A percentile compares a stretch with the other conserved stretches of the same genome.
These are phyloP conservation scores for Urtica urens DNA, from an alignment of 306 rosid genomes.

Conservation along the genomic window DNA sequence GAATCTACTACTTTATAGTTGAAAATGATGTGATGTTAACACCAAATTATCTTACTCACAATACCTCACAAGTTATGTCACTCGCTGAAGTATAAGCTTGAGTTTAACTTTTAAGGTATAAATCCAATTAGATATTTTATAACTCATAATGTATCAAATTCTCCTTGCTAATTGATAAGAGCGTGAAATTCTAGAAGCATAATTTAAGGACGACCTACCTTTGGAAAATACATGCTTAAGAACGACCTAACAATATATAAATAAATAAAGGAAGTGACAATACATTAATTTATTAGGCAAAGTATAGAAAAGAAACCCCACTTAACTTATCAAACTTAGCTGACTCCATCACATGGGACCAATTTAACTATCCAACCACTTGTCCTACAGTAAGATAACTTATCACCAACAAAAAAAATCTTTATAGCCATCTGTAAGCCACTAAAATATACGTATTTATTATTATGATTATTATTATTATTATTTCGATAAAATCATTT, in stretches of 20 bases:
- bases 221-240: background rate
- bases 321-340: slow-evolving; percentile 3
- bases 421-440: background rate
- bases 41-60: too few relatives aligned
- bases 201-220: background rate
- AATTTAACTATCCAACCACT: background rate
- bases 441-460: background rate
- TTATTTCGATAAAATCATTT: too few relatives aligned
- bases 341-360: slow-evolving; percentile 5
- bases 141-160: too few relatives aligned
- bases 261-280: background rate
- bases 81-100: too few relatives aligned
- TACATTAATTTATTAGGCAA: background rate
- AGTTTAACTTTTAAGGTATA: too few relatives aligned
- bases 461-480: too few relatives aligned
- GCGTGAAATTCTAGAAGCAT: slow-evolving; percentile 7
- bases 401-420: background rate
- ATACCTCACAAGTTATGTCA: too few relatives aligned
- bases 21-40: too few relatives aligned
- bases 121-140: too few relatives aligned
- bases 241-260: background rate
- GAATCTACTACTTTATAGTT: too few relatives aligned
- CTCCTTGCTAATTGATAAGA: too few relatives aligned
- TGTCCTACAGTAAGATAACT: background rate
- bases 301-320: background rate